Conservation (phyloP, 768 basidiomycete species). For the Podaxis sp. region DNA sequence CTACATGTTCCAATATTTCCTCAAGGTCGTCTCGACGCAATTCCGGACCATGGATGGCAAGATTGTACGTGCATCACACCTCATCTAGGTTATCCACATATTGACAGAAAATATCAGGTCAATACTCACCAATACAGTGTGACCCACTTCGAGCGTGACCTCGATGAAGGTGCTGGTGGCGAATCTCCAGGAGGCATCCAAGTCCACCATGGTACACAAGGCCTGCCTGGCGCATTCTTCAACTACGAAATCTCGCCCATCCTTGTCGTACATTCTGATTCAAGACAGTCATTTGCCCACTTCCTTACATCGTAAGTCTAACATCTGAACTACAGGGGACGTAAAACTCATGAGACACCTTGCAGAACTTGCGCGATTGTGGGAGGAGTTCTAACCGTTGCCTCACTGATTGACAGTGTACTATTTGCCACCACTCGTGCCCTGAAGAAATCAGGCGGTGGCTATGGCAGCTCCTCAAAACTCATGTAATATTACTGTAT, state of each 20-base stretch:
- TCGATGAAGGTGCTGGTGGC: slow-evolving; percentile 57
- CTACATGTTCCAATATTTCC: slow-evolving; percentile 99
- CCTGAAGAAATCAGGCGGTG: slow-evolving; percentile 57
- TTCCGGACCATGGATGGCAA: slow-evolving; percentile 83
- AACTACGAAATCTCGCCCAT: slow-evolving; percentile 98
- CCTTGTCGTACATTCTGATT: slow-evolving; percentile 88
- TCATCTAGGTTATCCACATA: background rate
- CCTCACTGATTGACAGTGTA: slow-evolving; percentile 81
- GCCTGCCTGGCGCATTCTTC: slow-evolving; percentile 84
- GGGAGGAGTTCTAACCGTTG: slow-evolving; percentile 95
- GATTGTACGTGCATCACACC: slow-evolving; percentile 37
- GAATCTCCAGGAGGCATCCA: slow-evolving; percentile 64
- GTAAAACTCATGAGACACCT: background rate
- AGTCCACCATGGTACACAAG: slow-evolving; percentile 69
- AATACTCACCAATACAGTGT: slow-evolving; percentile 94
- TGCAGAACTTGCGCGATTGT: slow-evolving; percentile 93
- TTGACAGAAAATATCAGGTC: slow-evolving; percentile 39
- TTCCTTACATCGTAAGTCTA: slow-evolving; percentile 90
- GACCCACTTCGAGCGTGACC: slow-evolving; percentile 94
- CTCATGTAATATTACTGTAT: slow-evolving; percentile 38
- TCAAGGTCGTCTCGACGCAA: slow-evolving; percentile 97
- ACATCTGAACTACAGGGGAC: background rate
- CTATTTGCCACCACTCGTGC: slow-evolving; percentile 80
- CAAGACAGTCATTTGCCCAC: slow-evolving; percentile 93
- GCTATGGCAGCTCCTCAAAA: slow-evolving; percentile 37